A percentile compares a stretch with the other conserved stretches of the same genome.
phyloP scores from a whole-genome alignment of 2,329 filamentous ascomycete genomes.

The Cytospora chrysosperma region DNA sequence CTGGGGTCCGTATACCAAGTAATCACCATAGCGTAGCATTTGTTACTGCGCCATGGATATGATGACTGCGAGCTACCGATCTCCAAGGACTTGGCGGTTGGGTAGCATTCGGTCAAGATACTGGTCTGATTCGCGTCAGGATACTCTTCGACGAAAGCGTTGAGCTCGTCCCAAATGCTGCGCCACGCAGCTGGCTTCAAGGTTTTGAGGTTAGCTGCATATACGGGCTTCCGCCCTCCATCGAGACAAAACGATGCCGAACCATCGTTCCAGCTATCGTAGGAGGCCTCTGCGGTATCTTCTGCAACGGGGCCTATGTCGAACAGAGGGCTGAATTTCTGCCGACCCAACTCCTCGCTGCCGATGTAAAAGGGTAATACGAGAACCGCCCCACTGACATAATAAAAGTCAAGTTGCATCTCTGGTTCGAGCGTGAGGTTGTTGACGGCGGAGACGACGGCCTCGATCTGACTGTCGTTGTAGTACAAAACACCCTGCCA shows the following conservation, averaged over 20 bases:
- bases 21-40: conserved; percentile 38
- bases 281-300: conserved; percentile 33
- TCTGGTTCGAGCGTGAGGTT: conserved; percentile 6
- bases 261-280: conserved; percentile 40
- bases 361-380: conserved; percentile 30
- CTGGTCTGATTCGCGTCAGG: conserved; percentile 32
- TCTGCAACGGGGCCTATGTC: conserved; percentile 33
- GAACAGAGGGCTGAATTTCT: conserved; percentile 37
- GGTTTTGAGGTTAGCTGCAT: conserved; percentile 34
- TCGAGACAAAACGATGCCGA: conserved; percentile 37
- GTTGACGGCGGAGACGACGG: conserved; percentile 43
- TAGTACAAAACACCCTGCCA: conserved; percentile 39
- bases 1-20: conserved; percentile 39
- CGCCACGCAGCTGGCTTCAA: conserved; percentile 39
- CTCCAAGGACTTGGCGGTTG: conserved; percentile 32
- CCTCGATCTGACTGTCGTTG: conserved; percentile 45
- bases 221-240: conserved; percentile 41
- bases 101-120: conserved; percentile 39
- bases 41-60: conserved; percentile 35
- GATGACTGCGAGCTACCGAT: conserved; percentile 29
- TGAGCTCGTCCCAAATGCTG: conserved; percentile 39
- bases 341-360: conserved; percentile 31
- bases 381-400: conserved; percentile 2
- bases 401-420: conserved; percentile 15
- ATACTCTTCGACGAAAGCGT: conserved; percentile 35